Base-by-base conservation (phyloP, 169 alveolate species). In the Plasmodium cynomolgi region DNA sequence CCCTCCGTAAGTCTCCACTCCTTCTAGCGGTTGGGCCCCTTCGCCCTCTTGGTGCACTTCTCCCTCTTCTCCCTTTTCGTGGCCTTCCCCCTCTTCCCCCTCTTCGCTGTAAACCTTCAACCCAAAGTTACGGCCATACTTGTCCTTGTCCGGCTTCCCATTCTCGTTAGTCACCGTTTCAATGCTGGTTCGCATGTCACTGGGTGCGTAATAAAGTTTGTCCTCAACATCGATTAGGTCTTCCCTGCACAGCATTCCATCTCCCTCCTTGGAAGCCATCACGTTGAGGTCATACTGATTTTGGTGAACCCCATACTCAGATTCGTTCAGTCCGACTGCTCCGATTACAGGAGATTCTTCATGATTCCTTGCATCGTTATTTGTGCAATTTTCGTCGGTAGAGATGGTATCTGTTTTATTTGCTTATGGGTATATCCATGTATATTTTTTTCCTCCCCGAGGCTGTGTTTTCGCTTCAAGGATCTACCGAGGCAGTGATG, bases 161-260 rank as follows among this genome's bases (percentile, higher is more conserved):
- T 17, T 68, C 15, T 84, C 92, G 34, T 84, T 84, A 71, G 37
- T n/a, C 3, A 80, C 71, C 6, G 83, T 73, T 15, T 84, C 92
- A 3, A 84, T 84, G 39, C 92, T 73, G 1, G 92, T 84, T 26
- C 92, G 58, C 83, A 84, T 72, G 56, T 84, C 71, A 47, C 81
- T 84, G 15, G 92, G 92, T 34, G 92, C 92, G 50, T 84, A 84
- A 26, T 71, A 84, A 71, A 84, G 68, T 26, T 84, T 84, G 33
- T 84, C 83, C 2, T 84, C 92, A 6, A 44, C 74, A 17, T 84
- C 90, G 11, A 26, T 56, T 13, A 23, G 39, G 13, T 72, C 39
- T 17, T 84, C 75, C 2, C 31, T 68, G 71, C 81, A 29, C 4
- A 37, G 37, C 5, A 26, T 0, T 1, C 7, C 77, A 3, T 68